Evolutionary conservation across 2,329 filamentous ascomycete genomes (phyloP).

Genomic region (Erysiphe neolycopersici): DNA sequence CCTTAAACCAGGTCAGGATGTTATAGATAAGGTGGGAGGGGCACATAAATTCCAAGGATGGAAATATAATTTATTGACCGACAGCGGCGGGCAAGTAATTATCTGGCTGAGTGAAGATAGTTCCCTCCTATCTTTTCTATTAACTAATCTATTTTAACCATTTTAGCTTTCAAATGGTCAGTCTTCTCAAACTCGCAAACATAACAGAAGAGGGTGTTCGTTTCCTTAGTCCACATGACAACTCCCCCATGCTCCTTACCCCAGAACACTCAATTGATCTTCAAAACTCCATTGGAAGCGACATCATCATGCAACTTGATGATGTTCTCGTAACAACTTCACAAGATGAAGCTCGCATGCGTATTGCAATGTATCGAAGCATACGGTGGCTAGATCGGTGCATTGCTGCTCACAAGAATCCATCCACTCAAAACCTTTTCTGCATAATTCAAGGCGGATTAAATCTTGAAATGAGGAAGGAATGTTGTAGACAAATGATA

Average conservation of each 20-base stretch:
- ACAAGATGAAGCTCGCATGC: slow-evolving; percentile 65
- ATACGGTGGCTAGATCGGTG: slow-evolving; percentile 92
- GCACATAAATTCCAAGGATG: slow-evolving; percentile 89
- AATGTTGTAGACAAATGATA: slow-evolving; percentile 74
- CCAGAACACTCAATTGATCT: slow-evolving; percentile 91
- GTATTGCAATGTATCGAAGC: slow-evolving; percentile 82
- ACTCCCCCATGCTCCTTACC: slow-evolving; percentile 83
- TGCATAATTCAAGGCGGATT: slow-evolving; percentile 96
- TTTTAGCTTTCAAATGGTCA: slow-evolving; percentile 95
- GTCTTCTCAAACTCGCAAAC: slow-evolving; percentile 69
- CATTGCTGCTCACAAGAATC: slow-evolving; percentile 66
- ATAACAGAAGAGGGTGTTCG: slow-evolving; percentile 85
- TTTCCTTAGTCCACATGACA: slow-evolving; percentile 91
- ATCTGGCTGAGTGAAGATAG: slow-evolving; percentile 5
- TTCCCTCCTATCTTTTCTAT: background rate
- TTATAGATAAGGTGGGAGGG: slow-evolving; percentile 65
- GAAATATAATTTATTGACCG: slow-evolving; percentile 82
- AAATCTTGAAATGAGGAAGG: slow-evolving; percentile 57
- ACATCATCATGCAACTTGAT: slow-evolving; percentile 99
- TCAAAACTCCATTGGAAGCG: slow-evolving; percentile 90
- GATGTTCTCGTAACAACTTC: slow-evolving; percentile 94
- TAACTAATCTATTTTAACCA: slow-evolving; percentile 1
- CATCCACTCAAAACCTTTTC: slow-evolving; percentile 70
- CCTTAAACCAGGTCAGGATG: slow-evolving; percentile 76
- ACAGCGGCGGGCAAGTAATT: slow-evolving; percentile 35